These are phyloP conservation scores for Plantago lanceolata DNA, from an alignment of 305 asterid species.

Conservation along the genomic window DNA sequence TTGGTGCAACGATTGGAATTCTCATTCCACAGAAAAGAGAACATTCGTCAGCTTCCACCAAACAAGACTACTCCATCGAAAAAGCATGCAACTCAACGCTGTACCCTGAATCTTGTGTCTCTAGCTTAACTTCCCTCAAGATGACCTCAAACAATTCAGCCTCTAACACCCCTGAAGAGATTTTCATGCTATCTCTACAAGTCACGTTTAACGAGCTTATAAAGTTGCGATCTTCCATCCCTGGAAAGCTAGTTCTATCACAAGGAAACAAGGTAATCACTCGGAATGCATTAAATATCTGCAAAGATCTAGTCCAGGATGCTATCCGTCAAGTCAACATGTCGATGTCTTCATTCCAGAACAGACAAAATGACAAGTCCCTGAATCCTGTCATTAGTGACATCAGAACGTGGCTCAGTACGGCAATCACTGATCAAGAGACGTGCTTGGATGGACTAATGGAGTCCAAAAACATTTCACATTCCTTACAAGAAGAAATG, in stretches of 20 bases:
- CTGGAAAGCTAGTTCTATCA: not conserved
- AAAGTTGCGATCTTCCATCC: constrained; percentile 13
- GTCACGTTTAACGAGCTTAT: constrained; percentile 28
- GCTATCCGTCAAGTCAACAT: constrained; percentile 28
- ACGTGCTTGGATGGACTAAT: constrained; percentile 27
- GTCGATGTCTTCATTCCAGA: constrained; percentile 18
- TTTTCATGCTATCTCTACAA: constrained; percentile 28
- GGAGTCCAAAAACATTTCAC: constrained; percentile 22
- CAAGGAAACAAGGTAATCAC: not conserved
- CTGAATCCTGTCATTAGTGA: constrained; percentile 15
- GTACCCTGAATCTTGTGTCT: constrained; percentile 33
- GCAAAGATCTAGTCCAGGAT: constrained; percentile 21
- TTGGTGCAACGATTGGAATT: constrained; percentile 25
- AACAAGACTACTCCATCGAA: constrained; percentile 13
- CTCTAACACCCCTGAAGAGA: constrained; percentile 11
- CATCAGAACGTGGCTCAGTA: constrained; percentile 32
- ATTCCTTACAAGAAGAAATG: constrained; percentile 2
- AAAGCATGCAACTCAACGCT: constrained; percentile 25
- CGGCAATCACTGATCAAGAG: constrained; percentile 28
- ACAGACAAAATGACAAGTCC: not conserved
- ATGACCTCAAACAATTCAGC: constrained; percentile 17
- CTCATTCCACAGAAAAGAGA: constrained; percentile 22
- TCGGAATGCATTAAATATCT: constrained; percentile 15
- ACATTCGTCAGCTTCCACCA: not conserved
- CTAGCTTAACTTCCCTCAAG: constrained; percentile 27